A percentile compares a stretch with the other conserved stretches of the same genome.
Conservation (phyloP, 768 basidiomycete species). For the Leccinum uliginosum region DNA sequence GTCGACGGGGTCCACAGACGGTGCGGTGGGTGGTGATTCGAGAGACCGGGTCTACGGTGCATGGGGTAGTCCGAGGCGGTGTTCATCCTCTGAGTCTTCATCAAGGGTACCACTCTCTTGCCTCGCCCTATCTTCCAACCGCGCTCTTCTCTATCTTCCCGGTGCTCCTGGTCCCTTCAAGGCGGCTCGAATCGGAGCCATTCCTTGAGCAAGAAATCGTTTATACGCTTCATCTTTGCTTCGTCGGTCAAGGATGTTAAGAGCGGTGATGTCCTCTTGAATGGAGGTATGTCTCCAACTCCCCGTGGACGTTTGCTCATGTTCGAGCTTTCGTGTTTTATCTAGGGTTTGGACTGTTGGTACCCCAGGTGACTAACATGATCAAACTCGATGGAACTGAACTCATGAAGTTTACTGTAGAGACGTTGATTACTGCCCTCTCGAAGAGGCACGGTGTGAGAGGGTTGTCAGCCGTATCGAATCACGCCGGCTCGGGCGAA, state of each 20-base stretch:
- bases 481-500: conserved; percentile 72
- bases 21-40: too few species aligned
- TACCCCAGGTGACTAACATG: conserved; percentile 56
- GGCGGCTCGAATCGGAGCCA: too few species aligned
- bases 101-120: too few species aligned
- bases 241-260: conserved; percentile 78
- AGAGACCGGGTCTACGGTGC: too few species aligned
- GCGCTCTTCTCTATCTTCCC: too few species aligned
- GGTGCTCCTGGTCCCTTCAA: too few species aligned
- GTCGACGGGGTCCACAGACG: too few species aligned
- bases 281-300: conserved; percentile 56
- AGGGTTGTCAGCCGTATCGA: conserved; percentile 75
- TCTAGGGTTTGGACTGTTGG: conserved; percentile 82
- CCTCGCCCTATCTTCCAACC: too few species aligned
- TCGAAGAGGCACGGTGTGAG: conserved; percentile 64
- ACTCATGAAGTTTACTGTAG: conserved; percentile 31
- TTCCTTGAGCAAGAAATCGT: too few species aligned
- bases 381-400: background rate
- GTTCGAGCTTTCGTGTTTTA: background rate
- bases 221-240: too few species aligned
- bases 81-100: too few species aligned
- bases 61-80: too few species aligned
- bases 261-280: conserved; percentile 70
- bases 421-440: conserved; percentile 76
- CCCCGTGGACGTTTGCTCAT: conserved; percentile 20